Evolutionary conservation across 164 flowering plant genomes (phyloP), one percentile per base, ranked within the genome.

Genomic region (Dillenia suffruticosa): DNA sequence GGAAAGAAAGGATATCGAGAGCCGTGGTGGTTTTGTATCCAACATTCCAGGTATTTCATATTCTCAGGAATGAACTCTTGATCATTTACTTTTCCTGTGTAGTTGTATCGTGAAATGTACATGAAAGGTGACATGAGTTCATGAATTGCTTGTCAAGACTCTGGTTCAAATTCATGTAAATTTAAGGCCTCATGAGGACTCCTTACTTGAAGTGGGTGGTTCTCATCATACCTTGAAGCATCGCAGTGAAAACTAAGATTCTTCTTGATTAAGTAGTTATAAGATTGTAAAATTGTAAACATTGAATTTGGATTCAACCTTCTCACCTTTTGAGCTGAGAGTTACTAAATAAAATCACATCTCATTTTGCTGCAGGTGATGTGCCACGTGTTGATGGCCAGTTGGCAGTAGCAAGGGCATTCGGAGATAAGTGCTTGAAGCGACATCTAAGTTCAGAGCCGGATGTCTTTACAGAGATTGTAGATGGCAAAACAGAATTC

Each of bases 371-470:
- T 63, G 43, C 72, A 88, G 95, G 95, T 54, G 92, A 90, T 56
- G 97, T 88, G 32, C 82, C 97, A 24, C 81, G 95, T 43, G 92
- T 88, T 49, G 97, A 90, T 70, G 97, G 97, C n/a, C 95, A 88
- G 78, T 73, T 90, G 44, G 95, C 95, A 2, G 90, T 90, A 40
- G 87, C 95, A 12, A 83, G 97, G 74, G 95, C 95, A 57, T 88
- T 90, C 72, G 97, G 97, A 8, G 95, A 90, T 62, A 81, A 80
- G 78, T 78, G 88, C 70, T 77, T 90, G 83, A 90, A 90, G 82
- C 64, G 68, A 45, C 95, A 90, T 63, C 77, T 84, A 6, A 81
- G 81, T 63, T 87, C 86, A 46, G 91, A 86, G 47, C 91, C 91
- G 6, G 82, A 84, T 69, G 65, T 86, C 17, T 12, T 13, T 8